Evolutionary conservation across 1,284 basidiomycete species (phyloP).

Genomic region (Thecaphora frezii): DNA sequence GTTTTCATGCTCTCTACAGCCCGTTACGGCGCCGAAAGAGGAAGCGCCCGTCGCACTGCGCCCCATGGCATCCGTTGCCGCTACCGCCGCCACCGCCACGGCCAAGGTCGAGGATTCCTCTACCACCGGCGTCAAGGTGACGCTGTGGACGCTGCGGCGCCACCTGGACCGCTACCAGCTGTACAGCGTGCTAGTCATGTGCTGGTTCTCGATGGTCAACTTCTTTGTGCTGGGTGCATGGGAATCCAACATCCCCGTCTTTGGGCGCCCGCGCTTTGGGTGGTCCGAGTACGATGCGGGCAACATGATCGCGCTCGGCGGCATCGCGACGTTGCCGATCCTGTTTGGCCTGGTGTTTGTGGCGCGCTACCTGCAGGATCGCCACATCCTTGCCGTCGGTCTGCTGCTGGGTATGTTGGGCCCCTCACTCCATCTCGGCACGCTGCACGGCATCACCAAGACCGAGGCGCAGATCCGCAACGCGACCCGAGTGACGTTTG

Average conservation of each 20-base stretch:
- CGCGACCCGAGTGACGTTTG: constrained; percentile 14
- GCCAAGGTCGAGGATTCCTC: background rate
- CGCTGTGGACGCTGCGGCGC: constrained; percentile 16
- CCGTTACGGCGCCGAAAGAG: too few relatives aligned
- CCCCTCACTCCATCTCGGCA: constrained; percentile 33
- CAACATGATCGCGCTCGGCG: constrained; percentile 36
- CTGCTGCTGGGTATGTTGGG: constrained; percentile 27
- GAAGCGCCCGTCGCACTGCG: too few relatives aligned
- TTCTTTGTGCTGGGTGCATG: constrained; percentile 38
- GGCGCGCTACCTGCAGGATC: constrained; percentile 28
- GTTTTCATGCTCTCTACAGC: too few relatives aligned
- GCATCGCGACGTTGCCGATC: constrained; percentile 30
- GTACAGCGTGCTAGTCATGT: constrained; percentile 35
- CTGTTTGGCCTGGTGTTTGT: constrained; percentile 34
- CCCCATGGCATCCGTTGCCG: too few relatives aligned
- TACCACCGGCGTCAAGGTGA: background rate
- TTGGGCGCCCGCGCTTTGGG: constrained; percentile 21
- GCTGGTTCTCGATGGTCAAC: constrained; percentile 41
- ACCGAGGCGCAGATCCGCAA: constrained; percentile 1
- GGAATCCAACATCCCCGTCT: constrained; percentile 40
- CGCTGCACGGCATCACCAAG: constrained; percentile 13
- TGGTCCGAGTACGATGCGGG: constrained; percentile 39
- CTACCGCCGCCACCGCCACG: too few relatives aligned
- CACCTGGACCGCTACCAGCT: constrained; percentile 24
- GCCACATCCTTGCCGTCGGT: constrained; percentile 25